Percentiles rank a stretch among this genome's conserved stretches.
phyloP scores from a whole-genome alignment of 2,329 filamentous ascomycete genomes.

The Phyllosticta citrichinensis region DNA sequence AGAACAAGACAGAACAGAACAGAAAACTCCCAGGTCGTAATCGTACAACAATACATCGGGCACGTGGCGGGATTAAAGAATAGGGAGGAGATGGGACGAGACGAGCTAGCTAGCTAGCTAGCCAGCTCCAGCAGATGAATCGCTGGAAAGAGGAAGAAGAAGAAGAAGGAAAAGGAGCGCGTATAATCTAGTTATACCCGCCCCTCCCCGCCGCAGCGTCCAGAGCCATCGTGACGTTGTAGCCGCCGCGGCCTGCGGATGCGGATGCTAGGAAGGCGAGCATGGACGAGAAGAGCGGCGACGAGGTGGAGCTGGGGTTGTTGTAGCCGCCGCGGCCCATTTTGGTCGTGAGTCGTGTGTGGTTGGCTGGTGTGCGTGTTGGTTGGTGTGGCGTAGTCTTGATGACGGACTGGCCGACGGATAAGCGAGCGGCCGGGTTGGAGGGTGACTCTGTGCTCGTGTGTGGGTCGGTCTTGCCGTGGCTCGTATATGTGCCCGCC shows the following conservation, averaged over 20 bases:
- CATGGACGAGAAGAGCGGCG: background rate
- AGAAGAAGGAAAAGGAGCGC: too few relatives aligned
- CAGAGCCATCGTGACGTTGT: constrained; percentile 10
- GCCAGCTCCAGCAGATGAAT: too few relatives aligned
- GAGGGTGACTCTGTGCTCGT: background rate
- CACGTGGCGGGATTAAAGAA: too few relatives aligned
- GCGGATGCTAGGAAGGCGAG: background rate
- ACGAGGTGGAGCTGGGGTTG: constrained; percentile 4
- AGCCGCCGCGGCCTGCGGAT: constrained; percentile 11
- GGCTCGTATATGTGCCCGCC: too few relatives aligned
- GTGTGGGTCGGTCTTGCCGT: background rate
- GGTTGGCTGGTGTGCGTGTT: constrained; percentile 8
- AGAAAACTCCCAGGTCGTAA: too few relatives aligned
- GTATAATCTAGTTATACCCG: constrained; percentile 16
- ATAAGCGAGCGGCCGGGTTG: constrained; percentile 1
- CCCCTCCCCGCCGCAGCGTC: constrained; percentile 11
- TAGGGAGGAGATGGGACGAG: too few relatives aligned
- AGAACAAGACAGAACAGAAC: too few relatives aligned
- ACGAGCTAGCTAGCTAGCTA: too few relatives aligned
- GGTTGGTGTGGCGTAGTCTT: background rate
- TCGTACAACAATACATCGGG: too few relatives aligned
- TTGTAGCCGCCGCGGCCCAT: constrained; percentile 29
- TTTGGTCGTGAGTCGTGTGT: background rate
- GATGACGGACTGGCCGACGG: background rate
- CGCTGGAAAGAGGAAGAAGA: too few relatives aligned